Base-by-base conservation (phyloP, 1,284 basidiomycete genomes). In the Austroboletus sp. region DNA sequence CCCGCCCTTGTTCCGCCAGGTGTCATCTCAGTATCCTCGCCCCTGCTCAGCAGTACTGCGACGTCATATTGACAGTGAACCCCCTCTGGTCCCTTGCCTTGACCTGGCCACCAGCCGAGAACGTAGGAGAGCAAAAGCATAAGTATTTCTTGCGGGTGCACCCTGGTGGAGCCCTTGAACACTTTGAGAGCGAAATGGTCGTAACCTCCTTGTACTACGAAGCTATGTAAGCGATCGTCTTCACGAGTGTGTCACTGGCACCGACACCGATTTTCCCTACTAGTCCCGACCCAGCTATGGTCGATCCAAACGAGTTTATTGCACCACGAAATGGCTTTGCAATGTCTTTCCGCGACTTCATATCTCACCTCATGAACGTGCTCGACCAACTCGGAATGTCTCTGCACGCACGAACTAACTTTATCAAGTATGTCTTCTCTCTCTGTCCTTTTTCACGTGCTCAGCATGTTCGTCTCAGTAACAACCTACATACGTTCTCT, bases 301-400 rank as follows among this genome's bases (percentile, higher is more conserved):
- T 86, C 27, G 82, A 87, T 57, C 84, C 85, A 4, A 72, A 73
- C 44, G 80, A 85, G 48, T 85, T 84, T 55, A 78, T 89, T 48
- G 76, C 80, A 1, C 84, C 85, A 13, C 73, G 82, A 40, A 89
- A 87, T 57, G 79, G 85, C 49, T 89, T 79, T 56, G 86, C 85
- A 1, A 85, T 89, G 85, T 73, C 82, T 2, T 80, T 82, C 63
- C 69, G 70, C 37, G 83, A 87, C 60, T 89, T 89, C 56, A 70
- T 89, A 34, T 79, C 81, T 4, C 87, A 89, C 58, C 65, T 89
- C 25, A 79, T 79, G 73, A 76, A 75, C 44, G 84, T 88, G 21
- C 67, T 89, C 35, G 85, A 88, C 57, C 80, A 84, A 56, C 73
- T 89, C 10, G 86, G 86, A 46, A 74, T 89, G 70, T 86, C 86